These are phyloP conservation scores for Stemphylium lycopersici DNA, from an alignment of 2,329 filamentous ascomycete genomes.

Conservation along the genomic window DNA sequence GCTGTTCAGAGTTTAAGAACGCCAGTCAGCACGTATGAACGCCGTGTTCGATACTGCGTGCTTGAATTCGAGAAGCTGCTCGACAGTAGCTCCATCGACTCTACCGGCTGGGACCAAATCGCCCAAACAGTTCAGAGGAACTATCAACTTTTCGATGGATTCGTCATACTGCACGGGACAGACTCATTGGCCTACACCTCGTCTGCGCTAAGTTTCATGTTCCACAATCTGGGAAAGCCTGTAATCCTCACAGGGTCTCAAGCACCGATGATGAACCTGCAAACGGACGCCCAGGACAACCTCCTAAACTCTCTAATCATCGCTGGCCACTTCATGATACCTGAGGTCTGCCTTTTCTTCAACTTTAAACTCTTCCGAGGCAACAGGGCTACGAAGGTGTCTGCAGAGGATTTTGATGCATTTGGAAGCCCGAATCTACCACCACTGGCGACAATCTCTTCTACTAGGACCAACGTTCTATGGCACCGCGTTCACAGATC, in stretches of 20 bases:
- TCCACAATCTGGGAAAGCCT: slow-evolving; percentile 87
- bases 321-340: slow-evolving; percentile 89
- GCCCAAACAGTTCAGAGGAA: slow-evolving; percentile 80
- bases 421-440: slow-evolving; percentile 88
- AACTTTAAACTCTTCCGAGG: slow-evolving; percentile 89
- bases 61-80: slow-evolving; percentile 84
- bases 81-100: slow-evolving; percentile 89
- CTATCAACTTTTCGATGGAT: slow-evolving; percentile 87
- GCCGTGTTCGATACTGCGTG: slow-evolving; percentile 81
- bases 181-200: slow-evolving; percentile 88
- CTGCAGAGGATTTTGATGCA: slow-evolving; percentile 82
- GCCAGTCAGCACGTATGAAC: slow-evolving; percentile 77
- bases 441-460: slow-evolving; percentile 81
- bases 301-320: slow-evolving; percentile 86
- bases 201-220: slow-evolving; percentile 91
- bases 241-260: slow-evolving; percentile 76
- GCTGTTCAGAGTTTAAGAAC: slow-evolving; percentile 75
- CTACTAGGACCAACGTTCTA: slow-evolving; percentile 78
- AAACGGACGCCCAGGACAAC: slow-evolving; percentile 91
- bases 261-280: slow-evolving; percentile 86
- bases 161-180: slow-evolving; percentile 89
- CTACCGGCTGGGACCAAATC: slow-evolving; percentile 84
- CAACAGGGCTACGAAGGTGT: slow-evolving; percentile 86
- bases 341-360: slow-evolving; percentile 93
- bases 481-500: slow-evolving; percentile 80